Percentiles rank a stretch among this genome's conserved stretches.
These are phyloP conservation scores for Entomortierella beljakovae DNA, from an alignment of 192 early-diverging fungal genomes.

Conservation along the genomic window DNA sequence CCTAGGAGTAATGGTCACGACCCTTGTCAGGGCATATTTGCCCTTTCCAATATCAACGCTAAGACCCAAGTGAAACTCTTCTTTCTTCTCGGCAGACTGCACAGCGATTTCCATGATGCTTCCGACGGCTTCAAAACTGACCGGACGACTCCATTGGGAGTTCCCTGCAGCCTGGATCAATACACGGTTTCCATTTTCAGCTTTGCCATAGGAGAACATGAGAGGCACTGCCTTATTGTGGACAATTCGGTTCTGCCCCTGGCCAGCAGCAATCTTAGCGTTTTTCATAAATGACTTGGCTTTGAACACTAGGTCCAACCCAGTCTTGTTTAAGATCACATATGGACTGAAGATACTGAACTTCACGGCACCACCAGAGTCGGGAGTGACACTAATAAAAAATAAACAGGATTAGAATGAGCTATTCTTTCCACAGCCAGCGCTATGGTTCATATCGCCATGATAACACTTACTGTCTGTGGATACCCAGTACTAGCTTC, in stretches of 20 bases:
- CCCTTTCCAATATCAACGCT: slow-evolving; percentile 90
- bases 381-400: slow-evolving; percentile 63
- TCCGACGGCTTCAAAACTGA: slow-evolving; percentile 97
- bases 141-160: slow-evolving; percentile 63
- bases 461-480: slow-evolving; percentile 59
- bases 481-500: slow-evolving; percentile 73
- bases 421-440: background rate
- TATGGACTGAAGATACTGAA: slow-evolving; percentile 95
- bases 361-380: slow-evolving; percentile 79
- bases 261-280: slow-evolving; percentile 77
- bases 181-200: slow-evolving; percentile 86
- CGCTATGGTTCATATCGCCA: background rate
- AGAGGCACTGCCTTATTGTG: slow-evolving; percentile 72
- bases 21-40: slow-evolving; percentile 86
- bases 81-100: slow-evolving; percentile 57
- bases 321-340: slow-evolving; percentile 93
- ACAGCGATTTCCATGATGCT: slow-evolving; percentile 84
- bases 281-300: slow-evolving; percentile 85
- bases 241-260: slow-evolving; percentile 56
- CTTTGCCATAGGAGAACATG: slow-evolving; percentile 94
- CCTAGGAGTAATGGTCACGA: slow-evolving; percentile 90
- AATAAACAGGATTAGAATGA: background rate
- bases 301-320: slow-evolving; percentile 80
- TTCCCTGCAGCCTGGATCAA: slow-evolving; percentile 74
- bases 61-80: slow-evolving; percentile 85